Evolutionary conservation across 768 basidiomycete genomes (phyloP).

Genomic region (Hygrocybe punicea): DNA sequence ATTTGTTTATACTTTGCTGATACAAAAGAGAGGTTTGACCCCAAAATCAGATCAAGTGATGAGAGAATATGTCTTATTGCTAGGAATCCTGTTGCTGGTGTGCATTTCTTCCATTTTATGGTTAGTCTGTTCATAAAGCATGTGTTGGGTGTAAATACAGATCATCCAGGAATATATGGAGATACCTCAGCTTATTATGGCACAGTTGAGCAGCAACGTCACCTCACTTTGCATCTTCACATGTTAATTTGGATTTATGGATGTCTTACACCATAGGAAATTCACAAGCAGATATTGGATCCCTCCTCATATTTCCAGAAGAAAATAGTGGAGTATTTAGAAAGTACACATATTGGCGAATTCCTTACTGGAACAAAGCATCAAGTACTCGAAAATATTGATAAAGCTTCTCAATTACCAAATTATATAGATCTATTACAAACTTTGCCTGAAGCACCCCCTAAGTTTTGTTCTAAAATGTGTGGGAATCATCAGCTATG

Average conservation of each 20-base stretch:
- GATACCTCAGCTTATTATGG: slow-evolving; percentile 31
- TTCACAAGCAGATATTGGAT: slow-evolving; percentile 24
- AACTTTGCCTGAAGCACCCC: slow-evolving; percentile 24
- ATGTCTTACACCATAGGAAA: slow-evolving; percentile 31
- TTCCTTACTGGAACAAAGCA: slow-evolving; percentile 25
- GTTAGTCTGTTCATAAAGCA: slow-evolving; percentile 22
- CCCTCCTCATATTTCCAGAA: slow-evolving; percentile 22
- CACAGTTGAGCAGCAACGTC: slow-evolving; percentile 36
- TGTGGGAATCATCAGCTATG: slow-evolving; percentile 30
- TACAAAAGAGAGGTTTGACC: slow-evolving; percentile 13
- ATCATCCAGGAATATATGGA: slow-evolving; percentile 28
- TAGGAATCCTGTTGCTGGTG: slow-evolving; percentile 12
- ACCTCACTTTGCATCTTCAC: slow-evolving; percentile 38
- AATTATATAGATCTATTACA: slow-evolving; percentile 20
- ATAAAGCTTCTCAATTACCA: neutral
- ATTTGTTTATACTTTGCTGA: slow-evolving; percentile 32
- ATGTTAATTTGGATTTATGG: slow-evolving; percentile 35
- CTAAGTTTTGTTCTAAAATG: slow-evolving; percentile 23
- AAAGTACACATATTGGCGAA: slow-evolving; percentile 30
- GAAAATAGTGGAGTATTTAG: slow-evolving; percentile 28
- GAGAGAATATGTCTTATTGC: slow-evolving; percentile 22
- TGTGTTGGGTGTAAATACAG: slow-evolving; percentile 18
- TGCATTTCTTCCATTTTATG: slow-evolving; percentile 27
- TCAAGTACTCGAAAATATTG: slow-evolving; percentile 10
- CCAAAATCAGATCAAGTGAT: slow-evolving; percentile 3